These are phyloP conservation scores for Aegilops bicornis DNA, from an alignment of 176 grass and related monocot species.

Conservation along the genomic window DNA sequence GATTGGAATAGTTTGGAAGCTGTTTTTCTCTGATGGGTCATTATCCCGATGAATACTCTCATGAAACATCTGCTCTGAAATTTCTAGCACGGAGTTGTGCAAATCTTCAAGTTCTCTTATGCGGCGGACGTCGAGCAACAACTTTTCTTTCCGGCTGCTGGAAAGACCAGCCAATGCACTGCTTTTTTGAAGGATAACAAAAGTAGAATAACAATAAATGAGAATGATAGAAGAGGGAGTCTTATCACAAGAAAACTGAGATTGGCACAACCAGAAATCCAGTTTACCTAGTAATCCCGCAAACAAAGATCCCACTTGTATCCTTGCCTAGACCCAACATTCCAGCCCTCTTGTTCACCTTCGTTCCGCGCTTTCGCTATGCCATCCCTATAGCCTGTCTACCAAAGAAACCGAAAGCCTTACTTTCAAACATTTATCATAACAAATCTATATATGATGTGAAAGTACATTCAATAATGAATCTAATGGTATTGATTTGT, in stretches of 20 bases:
- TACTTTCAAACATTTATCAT: too few species aligned
- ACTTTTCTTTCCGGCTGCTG: constrained; percentile 30
- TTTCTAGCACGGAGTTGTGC: constrained; percentile 29
- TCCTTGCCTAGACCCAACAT: constrained; percentile 73
- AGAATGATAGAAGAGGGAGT: background rate
- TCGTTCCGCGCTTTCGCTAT: constrained; percentile 69
- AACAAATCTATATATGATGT: too few species aligned
- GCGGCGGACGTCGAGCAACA: constrained; percentile 30
- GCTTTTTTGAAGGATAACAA: background rate
- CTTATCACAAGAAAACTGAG: background rate
- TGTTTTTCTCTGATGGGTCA: constrained; percentile 20
- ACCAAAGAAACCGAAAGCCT: constrained; percentile 13
- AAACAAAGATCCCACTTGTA: constrained; percentile 72
- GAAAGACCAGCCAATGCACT: constrained; percentile 48
- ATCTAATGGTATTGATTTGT: too few species aligned
- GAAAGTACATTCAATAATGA: too few species aligned
- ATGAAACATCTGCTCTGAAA: constrained; percentile 38
- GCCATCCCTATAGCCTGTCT: constrained; percentile 86
- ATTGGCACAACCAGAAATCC: background rate
- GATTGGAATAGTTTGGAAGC: constrained; percentile 25
- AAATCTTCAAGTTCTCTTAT: constrained; percentile 39
- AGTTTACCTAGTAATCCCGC: constrained; percentile 70
- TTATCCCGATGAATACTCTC: constrained; percentile 22
- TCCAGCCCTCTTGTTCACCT: constrained; percentile 77
- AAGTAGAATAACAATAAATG: background rate